phyloP scores from a whole-genome alignment of 805 yeast genomes.

The Saccharomycopsis malanga region DNA sequence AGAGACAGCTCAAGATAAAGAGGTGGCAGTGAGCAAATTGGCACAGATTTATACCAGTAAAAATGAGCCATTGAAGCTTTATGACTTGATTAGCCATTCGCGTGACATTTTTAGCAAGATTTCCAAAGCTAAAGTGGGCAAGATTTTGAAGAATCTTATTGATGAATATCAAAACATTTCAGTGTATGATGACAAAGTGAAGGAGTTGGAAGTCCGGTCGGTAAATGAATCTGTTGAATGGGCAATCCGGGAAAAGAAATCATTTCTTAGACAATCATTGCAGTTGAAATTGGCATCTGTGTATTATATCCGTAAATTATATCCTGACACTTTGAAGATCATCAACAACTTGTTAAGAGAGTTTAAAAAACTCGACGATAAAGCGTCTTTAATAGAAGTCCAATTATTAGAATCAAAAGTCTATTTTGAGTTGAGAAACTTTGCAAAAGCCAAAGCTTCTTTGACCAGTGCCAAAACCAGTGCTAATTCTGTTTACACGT shows the following conservation, averaged over 20 bases:
- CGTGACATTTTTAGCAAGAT: conserved; percentile 65
- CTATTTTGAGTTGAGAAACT: conserved; percentile 84
- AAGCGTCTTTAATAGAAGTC: conserved; percentile 90
- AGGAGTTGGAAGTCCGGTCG: conserved; percentile 29
- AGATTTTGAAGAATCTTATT: conserved; percentile 73
- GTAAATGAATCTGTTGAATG: conserved; percentile 79
- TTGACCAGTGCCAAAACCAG: conserved; percentile 93
- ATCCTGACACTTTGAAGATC: conserved; percentile 63
- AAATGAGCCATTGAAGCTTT: conserved; percentile 44
- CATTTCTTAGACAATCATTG: conserved; percentile 81
- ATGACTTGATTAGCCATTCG: conserved; percentile 57
- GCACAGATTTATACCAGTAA: conserved; percentile 60
- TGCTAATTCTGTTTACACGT: conserved; percentile 95
- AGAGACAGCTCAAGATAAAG: conserved; percentile 44
- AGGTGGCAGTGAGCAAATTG: conserved; percentile 64
- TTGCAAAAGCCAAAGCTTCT: conserved; percentile 86
- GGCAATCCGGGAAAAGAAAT: conserved; percentile 76
- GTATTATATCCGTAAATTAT: conserved; percentile 57
- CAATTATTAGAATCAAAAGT: conserved; percentile 86
- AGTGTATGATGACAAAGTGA: conserved; percentile 47
- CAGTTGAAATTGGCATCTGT: conserved; percentile 77
- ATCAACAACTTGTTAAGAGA: conserved; percentile 70
- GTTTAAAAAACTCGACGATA: conserved; percentile 91
- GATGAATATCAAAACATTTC: conserved; percentile 67
- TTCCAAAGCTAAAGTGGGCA: conserved; percentile 94